Evolutionary conservation across 2,329 filamentous ascomycete genomes (phyloP).

Genomic region (Talaromyces funiculosus): DNA sequence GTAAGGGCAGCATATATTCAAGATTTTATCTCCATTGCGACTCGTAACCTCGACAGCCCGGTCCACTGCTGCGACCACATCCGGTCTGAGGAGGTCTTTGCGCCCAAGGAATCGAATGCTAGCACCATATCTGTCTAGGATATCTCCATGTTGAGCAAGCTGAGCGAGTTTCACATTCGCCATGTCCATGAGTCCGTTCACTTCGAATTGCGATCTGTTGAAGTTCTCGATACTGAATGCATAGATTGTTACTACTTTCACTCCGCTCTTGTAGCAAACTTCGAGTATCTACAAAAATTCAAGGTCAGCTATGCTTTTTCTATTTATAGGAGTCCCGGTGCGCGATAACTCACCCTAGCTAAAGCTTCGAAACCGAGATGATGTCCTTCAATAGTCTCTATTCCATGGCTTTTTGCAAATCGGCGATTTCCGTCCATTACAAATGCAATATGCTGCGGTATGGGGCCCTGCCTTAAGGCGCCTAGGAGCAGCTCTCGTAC

Average conservation of each 20-base stretch:
- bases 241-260: slow-evolving; percentile 95
- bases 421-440: slow-evolving; percentile 98
- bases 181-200: slow-evolving; percentile 95
- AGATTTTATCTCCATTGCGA: slow-evolving; percentile 69
- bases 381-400: slow-evolving; percentile 95
- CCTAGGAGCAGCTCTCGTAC: slow-evolving; percentile 82
- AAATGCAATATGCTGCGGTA: slow-evolving; percentile 95
- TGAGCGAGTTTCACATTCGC: slow-evolving; percentile 92
- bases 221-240: slow-evolving; percentile 99
- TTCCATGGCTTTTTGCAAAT: slow-evolving; percentile 82
- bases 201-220: slow-evolving; percentile 92
- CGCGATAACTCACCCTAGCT: slow-evolving; percentile 59
- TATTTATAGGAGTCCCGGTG: not conserved
- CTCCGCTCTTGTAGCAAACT: slow-evolving; percentile 95
- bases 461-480: slow-evolving; percentile 79
- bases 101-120: slow-evolving; percentile 80
- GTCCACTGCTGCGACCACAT: slow-evolving; percentile 85
- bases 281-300: slow-evolving; percentile 65
- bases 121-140: slow-evolving; percentile 88
- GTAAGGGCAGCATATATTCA: slow-evolving; percentile 98
- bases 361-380: slow-evolving; percentile 93
- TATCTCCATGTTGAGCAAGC: slow-evolving; percentile 83
- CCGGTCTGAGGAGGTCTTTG: slow-evolving; percentile 72
- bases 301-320: not conserved
- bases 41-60: slow-evolving; percentile 80